Evolutionary conservation across 1,284 basidiomycete genomes (phyloP), one percentile per base, ranked within the genome.

Genomic region (Xerocomus amazonicus): DNA sequence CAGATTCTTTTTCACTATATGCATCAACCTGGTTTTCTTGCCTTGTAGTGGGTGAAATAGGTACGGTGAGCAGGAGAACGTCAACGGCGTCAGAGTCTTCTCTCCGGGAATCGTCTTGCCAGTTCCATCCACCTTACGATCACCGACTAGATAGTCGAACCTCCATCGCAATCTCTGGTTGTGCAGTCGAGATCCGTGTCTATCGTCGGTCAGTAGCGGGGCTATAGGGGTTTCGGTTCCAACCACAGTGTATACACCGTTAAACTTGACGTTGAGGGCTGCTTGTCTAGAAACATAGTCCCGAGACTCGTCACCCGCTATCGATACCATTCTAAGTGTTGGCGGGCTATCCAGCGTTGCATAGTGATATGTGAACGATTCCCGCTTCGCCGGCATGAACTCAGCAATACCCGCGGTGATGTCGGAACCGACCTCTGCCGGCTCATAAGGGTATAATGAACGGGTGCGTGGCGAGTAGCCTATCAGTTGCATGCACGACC

Each of bases 201-300:
- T 29, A 37, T 57, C 55, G 43, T 44, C 36, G 40, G 51, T 51
- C 33, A 59, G 13, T 46, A 56, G 47, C 26, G 69, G 52, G 39
- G 61, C 52, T 19, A 65, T 54, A 17, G 68, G 59, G 13, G 66
- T 56, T 63, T 92, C 89, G 19, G 70, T 72, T 10, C 89, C 88
- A 32, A 74, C 74, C 12, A 90, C 81, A 12, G 77, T 76, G 65
- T 90, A 92, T 6, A 89, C 80, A 0, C 90, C 88, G 48, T 83
- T 84, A 3, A 73, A 62, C 60, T 83, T 86, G 53, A 90, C 68
- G 40, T 70, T 71, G 39, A 92, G 74, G 23, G 76, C 77, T 9
- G 86, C 89, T 56, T 88, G 81, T 27, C 84, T 78, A 4, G 84
- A 82, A 35, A 87, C 74, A 61, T 84, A 86, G 62, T 92, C 90